Evolutionary conservation across 2,329 filamentous ascomycete genomes (phyloP), one percentile per base, ranked within the genome.

Genomic region (Cercospora sp.): DNA sequence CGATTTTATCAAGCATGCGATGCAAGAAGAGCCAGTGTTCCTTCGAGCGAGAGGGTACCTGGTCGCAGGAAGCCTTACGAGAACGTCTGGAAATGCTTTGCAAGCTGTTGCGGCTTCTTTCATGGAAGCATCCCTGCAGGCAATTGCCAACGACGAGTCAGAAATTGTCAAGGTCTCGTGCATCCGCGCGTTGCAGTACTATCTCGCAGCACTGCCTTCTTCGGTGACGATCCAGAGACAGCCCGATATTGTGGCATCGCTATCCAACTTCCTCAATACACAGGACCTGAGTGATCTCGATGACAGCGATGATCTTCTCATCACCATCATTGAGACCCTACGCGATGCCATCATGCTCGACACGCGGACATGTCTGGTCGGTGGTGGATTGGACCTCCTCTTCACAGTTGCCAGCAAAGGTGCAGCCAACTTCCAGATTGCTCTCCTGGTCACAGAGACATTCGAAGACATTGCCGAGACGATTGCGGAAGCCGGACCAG

Each of bases 151-250:
- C 40, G 94, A 97, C 72, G 83, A 89, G 21, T 91, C 92, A 0
- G 94, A 97, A 78, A 89, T 98, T 40, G 94, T 98, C 53, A 92
- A 95, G 79, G 94, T 97, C 18, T 90, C 94, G 21, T 97, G 93
- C 76, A 91, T 98, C 75, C 94, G 94, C 77, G 90, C 93, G 1
- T 81, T 97, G 40, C 93, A 97, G 75, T 86, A 87, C 74, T 87
- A 89, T 65, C 79, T 90, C 12, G 84, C 86, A 62, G 81, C 85
- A 32, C 79, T 90, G 57, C 83, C 86, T 32, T 77, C 79, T 49
- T 78, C 78, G 43, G 79, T 82, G 51, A 87, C 84, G 26, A 85
- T 79, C 78, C 85, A 80, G 75, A 83, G 83, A 57, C 93, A 97
- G 77, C 75, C 82, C 1, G 80, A 85, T 5, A 86, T 90, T 60